Evolutionary conservation across 495 filamentous ascomycete species (phyloP).

Genomic region (Lophiostoma macrostomum): DNA sequence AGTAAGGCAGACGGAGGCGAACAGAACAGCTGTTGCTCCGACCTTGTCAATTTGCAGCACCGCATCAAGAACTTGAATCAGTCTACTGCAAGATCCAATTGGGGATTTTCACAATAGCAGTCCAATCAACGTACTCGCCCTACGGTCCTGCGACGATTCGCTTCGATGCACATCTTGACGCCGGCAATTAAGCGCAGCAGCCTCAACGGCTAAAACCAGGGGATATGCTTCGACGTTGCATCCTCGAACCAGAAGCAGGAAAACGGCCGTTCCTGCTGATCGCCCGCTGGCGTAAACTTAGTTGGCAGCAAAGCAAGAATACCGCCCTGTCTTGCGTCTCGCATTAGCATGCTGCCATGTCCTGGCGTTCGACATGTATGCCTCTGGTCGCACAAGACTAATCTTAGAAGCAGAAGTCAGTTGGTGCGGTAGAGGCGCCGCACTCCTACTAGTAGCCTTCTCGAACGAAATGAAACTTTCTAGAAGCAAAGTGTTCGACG

Average conservation of each 20-base stretch:
- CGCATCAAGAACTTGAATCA: not conserved
- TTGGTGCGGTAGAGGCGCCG: not conserved
- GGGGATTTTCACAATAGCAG: slow-evolving; percentile 4
- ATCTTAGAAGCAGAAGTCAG: slow-evolving; percentile 2
- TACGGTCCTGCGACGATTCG: slow-evolving; percentile 4
- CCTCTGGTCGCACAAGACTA: too few species aligned
- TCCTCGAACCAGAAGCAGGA: slow-evolving; percentile 25
- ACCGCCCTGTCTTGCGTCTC: too few species aligned
- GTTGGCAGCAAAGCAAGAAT: too few species aligned
- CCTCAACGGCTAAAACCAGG: slow-evolving; percentile 31
- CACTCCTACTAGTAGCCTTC: not conserved
- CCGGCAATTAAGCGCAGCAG: slow-evolving; percentile 29
- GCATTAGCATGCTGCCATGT: too few species aligned
- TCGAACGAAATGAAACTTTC: slow-evolving; percentile 33
- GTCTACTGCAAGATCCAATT: not conserved
- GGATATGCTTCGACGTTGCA: slow-evolving; percentile 25
- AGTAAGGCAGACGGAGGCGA: too few species aligned
- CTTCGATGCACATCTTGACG: slow-evolving; percentile 12
- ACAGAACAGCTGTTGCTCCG: too few species aligned
- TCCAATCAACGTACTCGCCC: slow-evolving; percentile 20
- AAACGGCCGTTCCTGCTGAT: slow-evolving; percentile 22
- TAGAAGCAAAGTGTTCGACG: slow-evolving; percentile 23
- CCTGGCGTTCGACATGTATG: too few species aligned
- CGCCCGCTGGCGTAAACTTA: slow-evolving; percentile 25
- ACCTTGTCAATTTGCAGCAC: too few species aligned